Evolutionary conservation across 176 grass and related monocot genomes (phyloP), one percentile per base, ranked within the genome.

Genomic region (Bolboschoenus planiculmis): DNA sequence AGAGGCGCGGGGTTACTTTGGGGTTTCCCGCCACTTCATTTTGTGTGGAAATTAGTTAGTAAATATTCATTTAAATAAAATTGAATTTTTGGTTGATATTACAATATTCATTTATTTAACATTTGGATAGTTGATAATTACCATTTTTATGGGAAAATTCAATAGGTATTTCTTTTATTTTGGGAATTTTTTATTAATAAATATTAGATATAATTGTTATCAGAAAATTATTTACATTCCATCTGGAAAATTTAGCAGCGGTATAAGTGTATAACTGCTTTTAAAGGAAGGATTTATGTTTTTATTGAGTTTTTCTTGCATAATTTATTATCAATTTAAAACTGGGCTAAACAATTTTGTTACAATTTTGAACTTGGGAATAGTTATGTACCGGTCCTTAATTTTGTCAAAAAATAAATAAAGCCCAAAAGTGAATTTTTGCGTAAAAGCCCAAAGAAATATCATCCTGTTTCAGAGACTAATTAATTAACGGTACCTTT

Each of bases 1-100:
- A 8, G 23, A 65, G 10, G 34, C 24, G 55, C 55, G 70, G 40
- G 54, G 26, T 77, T 34, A 33, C 39, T 85, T 34, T 68, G 6
- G 59, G 56, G 74, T 78, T 85, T 85, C 84, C 84, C 84, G 84
- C 84, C 84, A 85, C 42, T 64, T 62, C 43, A n/a, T 71, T 76
- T 15, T 44, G 42, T 15, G 30, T 1, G 26, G 13, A 65, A 47
- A 81, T 56, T 79, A 37, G 27, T 30, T 40, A 23, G 1, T 4
- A 24, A 23, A 26, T 31, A 39, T 58, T 79, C 7, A 1, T 56
- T 58, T 58, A 24, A 4, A 34, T 54, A 11, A 37, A 56, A 80
- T 39, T 39, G 0, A 23, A 26, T 75, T 50, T 48, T 50, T 29
- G 6, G 23, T 40, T 42, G 10, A 70, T 21, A 20, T n/a, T 20